A percentile compares a stretch with the other conserved stretches of the same genome.
Evolutionary conservation across 441 rosid genomes (phyloP).

Genomic region (Pelargonium citronellum): DNA sequence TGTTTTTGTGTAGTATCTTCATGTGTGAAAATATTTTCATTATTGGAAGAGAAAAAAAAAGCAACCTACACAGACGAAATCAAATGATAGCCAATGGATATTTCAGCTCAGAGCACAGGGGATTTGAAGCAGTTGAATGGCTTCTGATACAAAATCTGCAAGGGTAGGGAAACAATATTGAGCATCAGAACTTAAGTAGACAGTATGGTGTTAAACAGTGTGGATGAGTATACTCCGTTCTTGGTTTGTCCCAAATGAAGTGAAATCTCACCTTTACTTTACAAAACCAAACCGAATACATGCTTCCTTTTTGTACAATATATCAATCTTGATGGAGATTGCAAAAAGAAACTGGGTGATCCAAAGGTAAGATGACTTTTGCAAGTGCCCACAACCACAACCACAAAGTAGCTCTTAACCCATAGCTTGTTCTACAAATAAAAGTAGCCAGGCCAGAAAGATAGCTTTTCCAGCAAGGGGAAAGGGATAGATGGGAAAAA

Average conservation of each 20-base stretch:
- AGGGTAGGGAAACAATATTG: constrained; percentile 37
- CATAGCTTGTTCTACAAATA: not conserved
- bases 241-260: constrained; percentile 24
- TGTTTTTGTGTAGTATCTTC: not conserved
- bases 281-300: constrained; percentile 8
- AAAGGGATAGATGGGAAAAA: not conserved
- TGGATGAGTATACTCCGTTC: constrained; percentile 17
- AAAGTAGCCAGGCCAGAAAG: not conserved
- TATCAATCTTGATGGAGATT: not conserved
- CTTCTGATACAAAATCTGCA: constrained; percentile 48
- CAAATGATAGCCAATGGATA: constrained; percentile 37
- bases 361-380: not conserved
- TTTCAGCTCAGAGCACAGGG: constrained; percentile 41
- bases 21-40: too few relatives aligned
- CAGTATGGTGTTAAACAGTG: constrained; percentile 19
- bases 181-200: constrained; percentile 34
- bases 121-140: constrained; percentile 40
- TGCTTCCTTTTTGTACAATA: constrained; percentile 4
- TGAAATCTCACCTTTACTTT: constrained; percentile 31
- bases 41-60: constrained; percentile 4
- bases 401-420: not conserved
- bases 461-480: not conserved
- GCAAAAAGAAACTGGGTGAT: not conserved
- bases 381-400: not conserved
- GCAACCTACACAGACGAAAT: constrained; percentile 40